Evolutionary conservation across 1,284 basidiomycete species (phyloP), one percentile per base, ranked within the genome.

Genomic region (Naganishia sp.): DNA sequence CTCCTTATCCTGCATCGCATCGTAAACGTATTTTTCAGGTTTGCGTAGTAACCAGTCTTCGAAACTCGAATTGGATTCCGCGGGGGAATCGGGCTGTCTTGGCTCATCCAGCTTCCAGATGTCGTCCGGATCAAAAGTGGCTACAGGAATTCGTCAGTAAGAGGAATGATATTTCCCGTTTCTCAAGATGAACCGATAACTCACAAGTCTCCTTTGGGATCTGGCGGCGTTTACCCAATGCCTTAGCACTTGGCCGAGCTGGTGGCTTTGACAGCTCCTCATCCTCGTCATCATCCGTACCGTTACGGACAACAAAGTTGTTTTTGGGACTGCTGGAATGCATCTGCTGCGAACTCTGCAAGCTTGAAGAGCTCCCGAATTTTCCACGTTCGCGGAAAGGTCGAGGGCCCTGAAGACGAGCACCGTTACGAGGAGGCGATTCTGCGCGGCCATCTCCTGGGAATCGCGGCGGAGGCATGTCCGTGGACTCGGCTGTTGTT

Each of bases 21-120:
- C 79, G 68, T 80, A 80, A 28, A 77, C 77, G 66, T 79, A 80
- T 48, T 68, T 69, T 45, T 77, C 64, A 7, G 77, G 75, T 63
- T 75, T 77, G n/a, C 64, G 25, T 15, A 70, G 63, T 50, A 72
- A 31, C 53, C 54, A 57, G 33, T 63, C 60, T 25, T 63, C 59
- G 33, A 52, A 59, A 31, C 59, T 61, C 49, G 45, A 36, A 39
- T 63, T 46, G 7, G 60, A 65, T 15, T 66, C 59, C n/a, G 66
- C 36, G 6, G 66, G 63, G 3, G 74, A 68, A 18, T 50, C 61
- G 52, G 53, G 60, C 21, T 21, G 54, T 33, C 44, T 49, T 18
- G 45, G 49, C 31, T 68, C 64, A 23, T 63, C 52, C n/a, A 42
- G 43, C 39, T 66, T 68, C 57, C 59, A 79, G 72, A 79, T 69